Percentiles rank a stretch among this genome's conserved stretches.
These are phyloP conservation scores for Exserohilum rostratum DNA, from an alignment of 2,329 filamentous ascomycete genomes.

Conservation along the genomic window DNA sequence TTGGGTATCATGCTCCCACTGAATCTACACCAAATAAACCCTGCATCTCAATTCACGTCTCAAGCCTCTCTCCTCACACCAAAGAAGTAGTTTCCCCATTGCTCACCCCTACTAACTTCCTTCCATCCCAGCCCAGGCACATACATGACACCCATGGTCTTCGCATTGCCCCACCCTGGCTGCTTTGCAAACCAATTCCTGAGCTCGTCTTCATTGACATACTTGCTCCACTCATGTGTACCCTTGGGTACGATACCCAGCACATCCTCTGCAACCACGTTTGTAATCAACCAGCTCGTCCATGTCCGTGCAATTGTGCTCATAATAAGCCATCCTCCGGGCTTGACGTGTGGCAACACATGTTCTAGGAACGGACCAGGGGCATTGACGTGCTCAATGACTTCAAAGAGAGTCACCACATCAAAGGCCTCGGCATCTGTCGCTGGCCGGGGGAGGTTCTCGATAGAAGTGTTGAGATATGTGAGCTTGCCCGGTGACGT, in stretches of 20 bases:
- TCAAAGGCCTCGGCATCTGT: slow-evolving; percentile 65
- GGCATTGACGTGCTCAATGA: slow-evolving; percentile 86
- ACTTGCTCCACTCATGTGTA: slow-evolving; percentile 96
- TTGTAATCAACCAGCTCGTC: slow-evolving; percentile 90
- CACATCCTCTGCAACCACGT: slow-evolving; percentile 87
- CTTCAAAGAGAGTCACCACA: slow-evolving; percentile 87
- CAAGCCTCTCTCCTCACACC: slow-evolving; percentile 66
- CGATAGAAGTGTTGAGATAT: slow-evolving; percentile 80
- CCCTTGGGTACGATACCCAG: slow-evolving; percentile 86
- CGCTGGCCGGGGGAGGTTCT: slow-evolving; percentile 61
- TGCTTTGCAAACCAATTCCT: slow-evolving; percentile 53
- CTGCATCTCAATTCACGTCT: not conserved
- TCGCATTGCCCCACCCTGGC: slow-evolving; percentile 53
- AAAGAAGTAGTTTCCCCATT: slow-evolving; percentile 95
- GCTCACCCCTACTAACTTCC: slow-evolving; percentile 79
- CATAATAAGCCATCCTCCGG: slow-evolving; percentile 90
- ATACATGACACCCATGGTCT: slow-evolving; percentile 83
- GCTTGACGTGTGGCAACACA: slow-evolving; percentile 77
- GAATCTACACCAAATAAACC: not conserved
- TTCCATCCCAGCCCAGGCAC: slow-evolving; percentile 90
- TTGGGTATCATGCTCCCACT: slow-evolving; percentile 11
- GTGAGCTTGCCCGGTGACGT: slow-evolving; percentile 61
- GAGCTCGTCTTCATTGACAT: slow-evolving; percentile 86
- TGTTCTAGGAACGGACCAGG: slow-evolving; percentile 75
- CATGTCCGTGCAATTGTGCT: slow-evolving; percentile 92